Conservation (phyloP, 139 green algal genomes). For the Bryopsis sp. region DNA sequence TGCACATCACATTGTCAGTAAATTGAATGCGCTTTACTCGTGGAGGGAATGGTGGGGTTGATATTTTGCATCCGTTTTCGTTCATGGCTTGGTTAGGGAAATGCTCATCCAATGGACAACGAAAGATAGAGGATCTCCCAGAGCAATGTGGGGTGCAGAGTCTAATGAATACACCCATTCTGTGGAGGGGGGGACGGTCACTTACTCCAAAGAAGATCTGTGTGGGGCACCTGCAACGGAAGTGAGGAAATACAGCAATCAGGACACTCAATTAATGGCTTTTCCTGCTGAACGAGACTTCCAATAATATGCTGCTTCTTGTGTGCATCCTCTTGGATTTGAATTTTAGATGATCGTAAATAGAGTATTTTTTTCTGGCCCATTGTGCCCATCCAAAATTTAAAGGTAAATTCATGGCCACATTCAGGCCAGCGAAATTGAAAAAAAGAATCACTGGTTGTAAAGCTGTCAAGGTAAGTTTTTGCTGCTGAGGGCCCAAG, state of each 20-base stretch:
- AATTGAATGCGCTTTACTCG: background rate
- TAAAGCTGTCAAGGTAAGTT: background rate
- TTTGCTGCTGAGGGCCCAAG: background rate
- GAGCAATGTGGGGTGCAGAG: constrained; percentile 30
- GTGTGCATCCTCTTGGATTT: background rate
- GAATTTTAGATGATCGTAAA: background rate
- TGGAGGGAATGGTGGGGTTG: constrained; percentile 5
- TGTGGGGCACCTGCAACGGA: constrained; percentile 36
- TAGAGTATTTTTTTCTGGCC: background rate
- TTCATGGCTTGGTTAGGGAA: constrained; percentile 27
- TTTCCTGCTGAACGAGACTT: background rate
- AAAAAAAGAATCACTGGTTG: constrained; percentile 1
- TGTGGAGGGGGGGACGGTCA: constrained; percentile 21
- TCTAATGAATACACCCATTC: constrained; percentile 20
- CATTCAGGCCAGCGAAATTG: too few relatives aligned
- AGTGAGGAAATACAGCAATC: constrained; percentile 7
- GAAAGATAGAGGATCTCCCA: constrained; percentile 21
- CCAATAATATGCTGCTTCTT: background rate
- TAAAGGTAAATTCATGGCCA: too few relatives aligned
- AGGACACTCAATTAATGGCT: constrained; percentile 1
- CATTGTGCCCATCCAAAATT: too few relatives aligned
- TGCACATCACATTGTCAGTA: background rate
- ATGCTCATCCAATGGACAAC: constrained; percentile 54
- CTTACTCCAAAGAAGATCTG: constrained; percentile 41
- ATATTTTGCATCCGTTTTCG: constrained; percentile 4